Percentiles rank a stretch among this genome's conserved stretches.
phyloP scores from a whole-genome alignment of 495 filamentous ascomycete genomes.

The Usnea hakonensis region DNA sequence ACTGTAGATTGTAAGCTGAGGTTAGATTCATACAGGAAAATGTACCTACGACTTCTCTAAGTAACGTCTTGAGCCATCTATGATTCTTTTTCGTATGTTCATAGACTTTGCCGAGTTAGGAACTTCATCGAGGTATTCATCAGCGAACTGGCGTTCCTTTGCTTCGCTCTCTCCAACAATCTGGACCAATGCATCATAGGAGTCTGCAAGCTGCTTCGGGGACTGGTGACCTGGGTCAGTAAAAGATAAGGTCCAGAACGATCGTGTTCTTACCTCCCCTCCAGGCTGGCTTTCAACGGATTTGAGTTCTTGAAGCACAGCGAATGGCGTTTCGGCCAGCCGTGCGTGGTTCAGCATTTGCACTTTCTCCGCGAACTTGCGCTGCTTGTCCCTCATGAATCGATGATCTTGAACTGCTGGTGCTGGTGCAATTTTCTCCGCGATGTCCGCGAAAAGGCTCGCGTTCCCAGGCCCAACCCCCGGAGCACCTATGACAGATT shows the following conservation, averaged over 20 bases:
- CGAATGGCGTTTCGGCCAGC: constrained; percentile 54
- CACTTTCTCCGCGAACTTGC: constrained; percentile 65
- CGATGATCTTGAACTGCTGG: constrained; percentile 55
- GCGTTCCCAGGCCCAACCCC: constrained; percentile 46
- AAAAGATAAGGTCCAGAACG: neutral
- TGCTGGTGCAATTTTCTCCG: constrained; percentile 42
- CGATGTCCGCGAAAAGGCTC: constrained; percentile 60
- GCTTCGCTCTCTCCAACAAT: constrained; percentile 63
- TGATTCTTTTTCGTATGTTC: constrained; percentile 61
- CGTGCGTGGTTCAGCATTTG: constrained; percentile 66
- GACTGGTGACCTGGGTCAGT: constrained; percentile 25
- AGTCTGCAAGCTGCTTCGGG: constrained; percentile 61
- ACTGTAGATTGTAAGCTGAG: neutral
- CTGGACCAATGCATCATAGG: constrained; percentile 68
- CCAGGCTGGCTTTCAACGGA: constrained; percentile 59
- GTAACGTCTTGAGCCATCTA: constrained; percentile 66
- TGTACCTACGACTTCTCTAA: constrained; percentile 50
- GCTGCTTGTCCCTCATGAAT: constrained; percentile 71
- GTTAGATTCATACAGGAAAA: neutral
- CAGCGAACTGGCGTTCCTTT: constrained; percentile 68
- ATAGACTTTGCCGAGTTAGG: constrained; percentile 52
- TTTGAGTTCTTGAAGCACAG: constrained; percentile 64
- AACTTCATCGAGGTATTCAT: constrained; percentile 63
- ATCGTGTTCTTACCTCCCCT: constrained; percentile 36
- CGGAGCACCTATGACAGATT: constrained; percentile 77